phyloP scores from a whole-genome alignment of 805 yeast species.

The Wickerhamomyces silvicola region DNA sequence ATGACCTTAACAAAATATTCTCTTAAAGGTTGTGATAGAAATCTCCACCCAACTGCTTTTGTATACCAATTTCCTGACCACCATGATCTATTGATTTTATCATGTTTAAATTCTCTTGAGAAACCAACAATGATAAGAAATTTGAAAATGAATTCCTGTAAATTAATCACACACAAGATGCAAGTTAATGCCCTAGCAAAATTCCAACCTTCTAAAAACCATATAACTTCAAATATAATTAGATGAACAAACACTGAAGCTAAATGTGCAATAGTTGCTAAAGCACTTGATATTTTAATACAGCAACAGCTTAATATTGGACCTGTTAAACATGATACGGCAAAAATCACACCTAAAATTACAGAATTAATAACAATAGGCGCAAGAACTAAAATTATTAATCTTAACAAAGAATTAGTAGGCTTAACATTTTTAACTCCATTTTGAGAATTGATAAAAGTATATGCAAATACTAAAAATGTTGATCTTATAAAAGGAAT shows the following conservation, averaged over 20 bases:
- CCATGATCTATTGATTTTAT: slow-evolving; percentile 61
- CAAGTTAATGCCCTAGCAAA: slow-evolving; percentile 56
- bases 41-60: slow-evolving; percentile 55
- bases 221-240: slow-evolving; percentile 52
- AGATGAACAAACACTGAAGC: slow-evolving; percentile 47
- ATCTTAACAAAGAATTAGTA: slow-evolving; percentile 55
- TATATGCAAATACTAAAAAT: slow-evolving; percentile 63
- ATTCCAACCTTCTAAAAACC: slow-evolving; percentile 65
- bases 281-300: slow-evolving; percentile 38
- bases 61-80: slow-evolving; percentile 74
- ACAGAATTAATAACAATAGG: slow-evolving; percentile 40
- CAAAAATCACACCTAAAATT: slow-evolving; percentile 29
- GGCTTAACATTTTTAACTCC: slow-evolving; percentile 55
- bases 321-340: slow-evolving; percentile 41
- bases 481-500: slow-evolving; percentile 67
- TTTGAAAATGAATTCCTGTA: slow-evolving; percentile 56
- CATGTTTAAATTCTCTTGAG: slow-evolving; percentile 58
- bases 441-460: slow-evolving; percentile 80
- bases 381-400: slow-evolving; percentile 43
- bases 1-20: slow-evolving; percentile 57
- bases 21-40: slow-evolving; percentile 56
- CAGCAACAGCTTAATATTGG: slow-evolving; percentile 39
- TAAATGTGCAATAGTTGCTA: slow-evolving; percentile 53
- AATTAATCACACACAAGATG: slow-evolving; percentile 43
- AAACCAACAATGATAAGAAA: slow-evolving; percentile 41